Base-by-base conservation (phyloP, 1,284 basidiomycete species). In the Puccinia brachypodii region DNA sequence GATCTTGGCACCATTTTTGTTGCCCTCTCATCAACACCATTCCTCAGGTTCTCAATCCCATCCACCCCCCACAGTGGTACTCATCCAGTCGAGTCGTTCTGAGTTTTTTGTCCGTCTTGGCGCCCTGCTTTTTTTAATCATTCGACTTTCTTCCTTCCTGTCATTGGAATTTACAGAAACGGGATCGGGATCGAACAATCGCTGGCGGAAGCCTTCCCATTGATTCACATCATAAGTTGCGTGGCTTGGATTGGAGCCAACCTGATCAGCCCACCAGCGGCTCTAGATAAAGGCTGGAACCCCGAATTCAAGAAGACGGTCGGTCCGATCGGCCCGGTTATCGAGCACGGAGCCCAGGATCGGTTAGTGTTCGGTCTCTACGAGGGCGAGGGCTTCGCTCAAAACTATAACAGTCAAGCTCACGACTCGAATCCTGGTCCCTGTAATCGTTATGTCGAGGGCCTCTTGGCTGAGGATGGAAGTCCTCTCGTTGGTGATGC, bases 371-470 rank as follows among this genome's bases (percentile, higher is more conserved):
- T 81, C 28, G 78, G 78, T 13, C 56, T 81, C 31, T 81, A 81
- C n/a, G 58, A 81, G 31, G 78, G 69, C 50, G 78, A 81, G 62
- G 78, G 78, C 3, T 74, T 74, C 28, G 53, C 40, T 4, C 69
- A 42, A 28, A 50, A 60, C 47, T 64, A 62, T 28, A 60, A 60
- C 40, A 78, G 33, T 31, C 36, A 71, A 31, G 47, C 36, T 33
- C 68, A 36, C 19, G 71, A 64, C 40, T 38, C 71, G 1, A 31
- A 74, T 31, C 50, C 50, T 11, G 36, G 33, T 19, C 44, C 76
- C 16, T 78, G 60, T 58, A 69, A 68, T 82, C 82, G 64, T 83
- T 85, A 25, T 33, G 82, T 68, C 40, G 83, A 83, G n/a, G 83
- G 83, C 16, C 82, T 66, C 8, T 62, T 82, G n/a, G 73, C 74